A percentile compares a stretch with the other conserved stretches of the same genome.
Evolutionary conservation across 1,284 basidiomycete genomes (phyloP).

Genomic region (Tilletia indica): DNA sequence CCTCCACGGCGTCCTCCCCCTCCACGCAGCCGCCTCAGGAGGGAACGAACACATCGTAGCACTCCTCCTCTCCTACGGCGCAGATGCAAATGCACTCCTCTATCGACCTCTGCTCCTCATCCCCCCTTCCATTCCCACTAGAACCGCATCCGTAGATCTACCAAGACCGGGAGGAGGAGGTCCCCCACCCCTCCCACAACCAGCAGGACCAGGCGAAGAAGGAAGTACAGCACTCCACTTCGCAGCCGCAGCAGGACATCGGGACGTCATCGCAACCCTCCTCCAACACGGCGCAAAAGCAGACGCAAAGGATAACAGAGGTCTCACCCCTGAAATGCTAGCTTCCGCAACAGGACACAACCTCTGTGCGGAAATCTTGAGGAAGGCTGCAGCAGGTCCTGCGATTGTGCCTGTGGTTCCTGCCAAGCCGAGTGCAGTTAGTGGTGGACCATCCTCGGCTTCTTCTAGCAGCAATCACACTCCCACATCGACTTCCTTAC

Average conservation of each 20-base stretch:
- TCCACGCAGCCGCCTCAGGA: conserved; percentile 49
- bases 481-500: neutral
- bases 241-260: conserved; percentile 51
- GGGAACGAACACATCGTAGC: conserved; percentile 41
- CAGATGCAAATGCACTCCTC: conserved; percentile 41
- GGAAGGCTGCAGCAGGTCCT: conserved; percentile 9
- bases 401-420: neutral
- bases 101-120: neutral
- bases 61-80: conserved; percentile 47
- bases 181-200: conserved; percentile 3
- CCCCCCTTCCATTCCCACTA: conserved; percentile 28
- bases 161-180: conserved; percentile 9
- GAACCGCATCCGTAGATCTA: conserved; percentile 20
- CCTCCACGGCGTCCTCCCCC: conserved; percentile 48
- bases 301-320: conserved; percentile 38
- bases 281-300: conserved; percentile 47
- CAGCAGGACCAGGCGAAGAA: conserved; percentile 38
- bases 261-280: conserved; percentile 41
- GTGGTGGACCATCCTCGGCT: neutral
- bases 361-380: conserved; percentile 28
- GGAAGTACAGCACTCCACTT: conserved; percentile 53
- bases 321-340: conserved; percentile 40
- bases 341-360: conserved; percentile 38
- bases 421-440: neutral
- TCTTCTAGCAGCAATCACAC: neutral